Base-by-base conservation (phyloP, 1,284 basidiomycete genomes). In the Naganishia albida region DNA sequence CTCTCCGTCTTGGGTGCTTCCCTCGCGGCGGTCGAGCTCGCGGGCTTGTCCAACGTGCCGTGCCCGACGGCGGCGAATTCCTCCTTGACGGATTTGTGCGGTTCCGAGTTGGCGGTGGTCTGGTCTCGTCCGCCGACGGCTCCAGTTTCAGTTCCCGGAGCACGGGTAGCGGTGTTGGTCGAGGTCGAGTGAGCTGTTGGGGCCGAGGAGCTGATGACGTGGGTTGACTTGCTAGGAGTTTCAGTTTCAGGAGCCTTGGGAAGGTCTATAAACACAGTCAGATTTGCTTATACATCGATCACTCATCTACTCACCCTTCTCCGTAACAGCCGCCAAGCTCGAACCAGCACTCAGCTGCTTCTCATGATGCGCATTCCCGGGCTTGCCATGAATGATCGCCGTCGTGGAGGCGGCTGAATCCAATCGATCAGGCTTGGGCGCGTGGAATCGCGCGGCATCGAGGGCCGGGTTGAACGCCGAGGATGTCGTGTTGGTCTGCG, bases 341-440 rank as follows among this genome's bases (percentile, higher is more conserved):
- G 40, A 51, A 26, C 53, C 46, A 30, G 46, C 34, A 15, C 42
- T 44, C 6, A 39, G 34, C 23, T 60, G 46, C 60, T 63, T 51
- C 40, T 63, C 60, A 42, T 53, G 70, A 67, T 43, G 67, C 62
- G 64, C 59, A 39, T 69, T 60, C 12, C 77, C 77, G 46, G 74
- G 70, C 51, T 70, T 65, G 2, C 77, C 77, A 44, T 71, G 70
- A 49, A 74, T 68, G 63, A 79, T 79, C 8, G 77, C 77, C 25
- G 75, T 79, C 23, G 75, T 71, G 39, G 71, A 73, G 0, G 76
- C 72, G 2, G 70, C 38, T 38, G 73, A 75, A 34, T 67, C 70
- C 7, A 73, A 71, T 12, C 76, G 70, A 23, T 75, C 74, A 26
- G 70, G 70, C 20, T 65, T 70, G 49, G 55, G 68, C 20, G 50